Conservation (phyloP, 2,329 filamentous ascomycete species). For the Fusarium sarcochroum region DNA sequence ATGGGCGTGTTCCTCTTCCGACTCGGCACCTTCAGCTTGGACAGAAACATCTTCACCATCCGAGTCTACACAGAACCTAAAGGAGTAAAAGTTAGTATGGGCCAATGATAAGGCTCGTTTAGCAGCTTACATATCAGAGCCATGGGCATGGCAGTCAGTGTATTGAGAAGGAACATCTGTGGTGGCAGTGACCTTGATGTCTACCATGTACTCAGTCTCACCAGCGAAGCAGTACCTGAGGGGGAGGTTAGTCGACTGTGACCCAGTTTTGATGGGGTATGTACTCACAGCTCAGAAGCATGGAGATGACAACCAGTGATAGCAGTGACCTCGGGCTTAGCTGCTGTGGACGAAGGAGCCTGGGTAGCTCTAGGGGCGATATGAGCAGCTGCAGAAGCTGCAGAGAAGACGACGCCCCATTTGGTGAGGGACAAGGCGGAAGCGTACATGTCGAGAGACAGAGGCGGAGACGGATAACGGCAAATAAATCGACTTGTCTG, state of each 20-base stretch:
- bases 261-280: not conserved
- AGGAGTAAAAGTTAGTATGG: constrained; percentile 7
- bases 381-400: constrained; percentile 27
- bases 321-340: constrained; percentile 52
- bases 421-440: constrained; percentile 35
- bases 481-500: not conserved
- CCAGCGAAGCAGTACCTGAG: constrained; percentile 62
- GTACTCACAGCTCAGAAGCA: constrained; percentile 56
- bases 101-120: not conserved
- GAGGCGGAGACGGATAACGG: constrained; percentile 7
- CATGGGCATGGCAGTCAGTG: constrained; percentile 76
- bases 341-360: constrained; percentile 46
- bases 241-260: constrained; percentile 12
- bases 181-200: constrained; percentile 66
- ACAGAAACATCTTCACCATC: constrained; percentile 74
- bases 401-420: constrained; percentile 37
- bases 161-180: constrained; percentile 71
- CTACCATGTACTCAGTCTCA: constrained; percentile 59
- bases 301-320: constrained; percentile 61
- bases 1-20: constrained; percentile 36
- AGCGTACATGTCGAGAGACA: constrained; percentile 27
- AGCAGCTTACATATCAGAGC: constrained; percentile 64
- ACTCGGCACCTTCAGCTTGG: constrained; percentile 54
- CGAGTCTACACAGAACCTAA: constrained; percentile 73
- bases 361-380: constrained; percentile 52